Conservation (phyloP, 116 monocot species). For the Dioscorea cayenensis region DNA sequence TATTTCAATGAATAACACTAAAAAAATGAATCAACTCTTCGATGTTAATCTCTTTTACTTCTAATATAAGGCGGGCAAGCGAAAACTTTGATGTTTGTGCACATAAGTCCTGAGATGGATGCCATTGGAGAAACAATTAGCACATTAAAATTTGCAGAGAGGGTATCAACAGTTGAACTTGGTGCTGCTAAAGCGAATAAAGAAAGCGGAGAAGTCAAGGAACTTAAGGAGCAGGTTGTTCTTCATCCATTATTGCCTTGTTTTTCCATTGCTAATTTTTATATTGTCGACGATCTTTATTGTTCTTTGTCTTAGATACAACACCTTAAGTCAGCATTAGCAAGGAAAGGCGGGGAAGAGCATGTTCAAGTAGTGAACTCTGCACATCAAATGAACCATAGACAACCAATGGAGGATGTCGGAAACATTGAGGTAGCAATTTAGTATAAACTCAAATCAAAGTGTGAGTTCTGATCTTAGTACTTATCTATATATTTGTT, state of each 20-base stretch:
- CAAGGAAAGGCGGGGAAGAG: slow-evolving; percentile 60
- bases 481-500: background rate
- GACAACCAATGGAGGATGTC: slow-evolving; percentile 70
- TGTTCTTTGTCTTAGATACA: slow-evolving; percentile 41
- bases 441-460: too few relatives aligned
- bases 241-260: background rate
- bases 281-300: background rate
- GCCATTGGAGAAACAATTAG: slow-evolving; percentile 88
- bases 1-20: background rate
- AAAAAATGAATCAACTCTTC: background rate
- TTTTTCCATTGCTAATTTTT: background rate
- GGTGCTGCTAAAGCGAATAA: slow-evolving; percentile 82
- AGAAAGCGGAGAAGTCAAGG: slow-evolving; percentile 71
- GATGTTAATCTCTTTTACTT: background rate
- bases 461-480: too few relatives aligned
- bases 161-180: slow-evolving; percentile 95
- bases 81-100: slow-evolving; percentile 99
- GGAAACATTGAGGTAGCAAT: slow-evolving; percentile 72
- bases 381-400: slow-evolving; percentile 3
- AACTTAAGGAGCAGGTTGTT: slow-evolving; percentile 87
- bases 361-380: slow-evolving; percentile 18
- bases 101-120: slow-evolving; percentile 93
- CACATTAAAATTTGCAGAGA: slow-evolving; percentile 95
- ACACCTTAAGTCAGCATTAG: slow-evolving; percentile 65
- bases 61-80: slow-evolving; percentile 92